Evolutionary conservation across 2,329 filamentous ascomycete species (phyloP), one percentile per base, ranked within the genome.

Genomic region (Cercospora sp.): DNA sequence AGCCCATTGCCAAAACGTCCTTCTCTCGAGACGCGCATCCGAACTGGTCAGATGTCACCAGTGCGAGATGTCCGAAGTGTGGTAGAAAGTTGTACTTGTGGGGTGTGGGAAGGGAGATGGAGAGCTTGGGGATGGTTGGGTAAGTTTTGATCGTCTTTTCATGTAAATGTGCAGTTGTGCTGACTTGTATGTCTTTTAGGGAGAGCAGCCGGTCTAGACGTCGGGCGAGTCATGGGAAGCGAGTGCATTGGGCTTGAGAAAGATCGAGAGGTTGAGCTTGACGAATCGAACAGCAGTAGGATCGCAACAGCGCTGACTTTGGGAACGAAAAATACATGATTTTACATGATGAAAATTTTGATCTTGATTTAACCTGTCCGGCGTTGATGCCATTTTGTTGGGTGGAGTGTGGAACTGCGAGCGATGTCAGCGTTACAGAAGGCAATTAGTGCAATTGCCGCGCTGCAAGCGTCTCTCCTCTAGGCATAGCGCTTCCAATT

Each of bases 71-170:
- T 58, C 51, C 49, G 1, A 26, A 24, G 21, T 64, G 62, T 58
- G 32, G 51, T 3, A 53, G 32, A 21, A 37, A 55, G 34, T 26
- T 64, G 49, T 64, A 64, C 34, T n/a, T 64, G 30, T 64, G 62
- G 62, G 62, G 62, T 9, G 51, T 58, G 32, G 62, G 49, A 13
- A 58, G 62, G 34, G 62, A 64, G 62, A 28, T 64, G 18, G 34
- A 45, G 30, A 24, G 21, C 3, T 58, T 64, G 51, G 62, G 30
- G 8, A 62, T 62, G 65, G 58, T 30, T 28, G 43, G 18, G 21
- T 61, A 28, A 21, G 21, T 21, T 21, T 18, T 9, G 10, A 24
- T 55, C 21, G 18, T 30, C 12, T 26, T 26, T 24, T n/a, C 2
- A 12, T 40, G 43, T 51, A 37, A 34, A 12, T n/a, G 55, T 24